Evolutionary conservation across 2,329 filamentous ascomycete genomes (phyloP), one percentile per base, ranked within the genome.

Genomic region (Leptographium galeiforme): DNA sequence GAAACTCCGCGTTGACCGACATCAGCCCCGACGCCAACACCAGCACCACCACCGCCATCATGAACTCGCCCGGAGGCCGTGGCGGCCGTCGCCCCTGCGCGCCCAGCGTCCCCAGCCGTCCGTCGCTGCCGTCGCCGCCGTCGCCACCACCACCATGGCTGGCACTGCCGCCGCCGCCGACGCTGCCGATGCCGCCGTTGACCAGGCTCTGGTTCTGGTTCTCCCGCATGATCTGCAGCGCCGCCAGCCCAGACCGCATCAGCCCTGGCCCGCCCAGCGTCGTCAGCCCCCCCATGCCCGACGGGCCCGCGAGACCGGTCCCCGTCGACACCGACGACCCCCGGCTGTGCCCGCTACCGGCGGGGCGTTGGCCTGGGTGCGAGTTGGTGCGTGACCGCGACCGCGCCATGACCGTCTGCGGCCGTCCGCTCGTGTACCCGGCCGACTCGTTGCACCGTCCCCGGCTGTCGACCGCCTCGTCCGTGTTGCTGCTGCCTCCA

Each of bases 1-100:
- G 78, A 67, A 84, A 87, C 64, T 89, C 85, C 39, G 85, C 85
- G 58, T 87, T 93, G 47, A 93, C 75, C 1, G 86, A 89, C 44
- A 91, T 86, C 6, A 84, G 65, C 18, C 89, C 54, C 0, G 87
- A 90, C 30, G 83, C 76, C 19, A 82, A 66, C 25, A 89, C 67
- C 25, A 90, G 72, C n/a, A 84, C 81, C 14, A 75, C 67, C 16
- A 56, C 53, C 18, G 55, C 50, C 50, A 51, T 51, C 32, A 44
- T 10, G 36, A 57, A 55, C 48, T 57, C 55, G 48, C 66, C 69
- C n/a, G 72, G 72, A 3, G 77, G 77, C 33, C 81, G 66, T 38
- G 77, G 72, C 16, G 72, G 67, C 1, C 72, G 69, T 25, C 25
- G 25, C 25, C 25, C 25, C 25, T 25, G 25, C 25, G 5, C 25